A percentile compares a stretch with the other conserved stretches of the same genome.
phyloP scores from a whole-genome alignment of 305 asterid genomes.

The Plantago coronopus region DNA sequence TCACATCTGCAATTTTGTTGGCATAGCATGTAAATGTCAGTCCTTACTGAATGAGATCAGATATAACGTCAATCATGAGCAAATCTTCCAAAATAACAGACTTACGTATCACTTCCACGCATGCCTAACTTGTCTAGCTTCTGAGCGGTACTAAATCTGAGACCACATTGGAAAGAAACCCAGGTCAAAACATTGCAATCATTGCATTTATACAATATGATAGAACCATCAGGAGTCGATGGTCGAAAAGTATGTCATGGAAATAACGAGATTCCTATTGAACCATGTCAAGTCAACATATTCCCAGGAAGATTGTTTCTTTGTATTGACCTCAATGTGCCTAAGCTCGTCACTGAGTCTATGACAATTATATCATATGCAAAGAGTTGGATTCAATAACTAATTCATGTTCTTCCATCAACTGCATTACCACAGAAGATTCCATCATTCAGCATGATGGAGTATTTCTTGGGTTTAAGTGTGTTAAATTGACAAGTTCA shows the following conservation, averaged over 20 bases:
- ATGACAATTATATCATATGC: no score
- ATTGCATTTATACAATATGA: constrained; percentile 1
- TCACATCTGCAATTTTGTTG: constrained; percentile 68
- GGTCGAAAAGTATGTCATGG: neutral
- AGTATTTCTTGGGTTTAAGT: no score
- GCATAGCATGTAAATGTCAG: constrained; percentile 24
- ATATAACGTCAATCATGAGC: constrained; percentile 18
- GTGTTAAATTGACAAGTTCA: no score
- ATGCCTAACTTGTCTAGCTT: constrained; percentile 96
- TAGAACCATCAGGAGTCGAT: neutral
- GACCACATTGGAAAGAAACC: constrained; percentile 15
- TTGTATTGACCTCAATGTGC: no score
- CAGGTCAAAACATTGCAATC: constrained; percentile 20
- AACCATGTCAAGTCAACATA: neutral
- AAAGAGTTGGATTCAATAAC: no score
- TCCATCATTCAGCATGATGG: no score
- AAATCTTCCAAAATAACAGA: constrained; percentile 14
- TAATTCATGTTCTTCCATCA: no score
- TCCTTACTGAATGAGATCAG: constrained; percentile 2
- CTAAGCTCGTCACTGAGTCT: no score
- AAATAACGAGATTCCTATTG: neutral
- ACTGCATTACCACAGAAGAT: no score
- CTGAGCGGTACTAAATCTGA: constrained; percentile 98
- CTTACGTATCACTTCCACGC: constrained; percentile 99
- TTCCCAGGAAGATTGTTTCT: neutral